phyloP scores from a whole-genome alignment of 805 yeast genomes.

The Ogataea minuta region DNA sequence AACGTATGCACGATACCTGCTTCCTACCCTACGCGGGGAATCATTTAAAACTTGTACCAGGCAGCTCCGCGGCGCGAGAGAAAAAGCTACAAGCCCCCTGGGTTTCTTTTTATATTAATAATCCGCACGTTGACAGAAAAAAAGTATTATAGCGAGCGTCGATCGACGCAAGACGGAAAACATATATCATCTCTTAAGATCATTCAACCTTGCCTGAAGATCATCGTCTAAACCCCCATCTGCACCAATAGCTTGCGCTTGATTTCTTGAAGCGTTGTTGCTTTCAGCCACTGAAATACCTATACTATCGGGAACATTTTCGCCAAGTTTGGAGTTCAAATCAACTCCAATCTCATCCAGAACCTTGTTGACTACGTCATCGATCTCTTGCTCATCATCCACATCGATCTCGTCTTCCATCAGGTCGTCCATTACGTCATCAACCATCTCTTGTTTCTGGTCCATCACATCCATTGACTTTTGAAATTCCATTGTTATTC shows the following conservation, averaged over 20 bases:
- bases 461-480: conserved; percentile 95
- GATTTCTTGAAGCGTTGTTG: conserved; percentile 8
- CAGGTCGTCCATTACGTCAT: conserved; percentile 94
- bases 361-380: conserved; percentile 86
- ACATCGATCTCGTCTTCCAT: conserved; percentile 88
- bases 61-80: not conserved
- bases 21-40: conserved; percentile 6
- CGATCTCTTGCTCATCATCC: conserved; percentile 81
- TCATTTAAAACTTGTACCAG: not conserved
- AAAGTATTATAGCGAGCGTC: not conserved
- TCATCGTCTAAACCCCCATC: conserved; percentile 66
- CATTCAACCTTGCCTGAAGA: conserved; percentile 82
- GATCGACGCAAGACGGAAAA: conserved; percentile 1
- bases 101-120: not conserved
- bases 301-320: conserved; percentile 41
- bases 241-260: conserved; percentile 33
- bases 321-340: conserved; percentile 47
- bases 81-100: not conserved
- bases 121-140: conserved; percentile 5
- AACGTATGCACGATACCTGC: not conserved
- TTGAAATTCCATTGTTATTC: conserved; percentile 94
- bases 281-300: conserved; percentile 11
- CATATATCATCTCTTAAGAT: conserved; percentile 55
- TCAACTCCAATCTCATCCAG: conserved; percentile 96
- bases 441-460: conserved; percentile 98